A percentile compares a stretch with the other conserved stretches of the same genome.
phyloP scores from a whole-genome alignment of 768 basidiomycete species.

The Amanita pseudoporphyria region DNA sequence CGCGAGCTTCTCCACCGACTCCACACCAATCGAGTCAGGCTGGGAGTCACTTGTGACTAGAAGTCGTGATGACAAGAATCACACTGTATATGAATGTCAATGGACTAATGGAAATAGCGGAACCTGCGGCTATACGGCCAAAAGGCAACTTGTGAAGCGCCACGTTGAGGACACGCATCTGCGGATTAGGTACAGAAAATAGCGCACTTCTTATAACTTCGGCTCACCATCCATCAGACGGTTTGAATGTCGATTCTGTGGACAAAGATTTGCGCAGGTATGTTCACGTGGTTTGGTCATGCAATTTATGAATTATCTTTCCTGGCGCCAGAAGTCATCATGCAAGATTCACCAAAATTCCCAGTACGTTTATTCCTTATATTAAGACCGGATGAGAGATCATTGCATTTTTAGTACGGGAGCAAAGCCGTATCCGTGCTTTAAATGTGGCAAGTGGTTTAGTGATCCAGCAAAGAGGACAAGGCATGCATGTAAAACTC shows the following conservation, averaged over 20 bases:
- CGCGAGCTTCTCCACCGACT: neutral
- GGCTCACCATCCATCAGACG: slow-evolving; percentile 26
- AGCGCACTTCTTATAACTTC: neutral
- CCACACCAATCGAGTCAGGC: slow-evolving; percentile 5
- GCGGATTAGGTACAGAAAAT: slow-evolving; percentile 40
- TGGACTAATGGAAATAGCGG: slow-evolving; percentile 19
- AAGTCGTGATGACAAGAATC: slow-evolving; percentile 11
- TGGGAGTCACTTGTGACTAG: neutral
- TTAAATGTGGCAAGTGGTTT: slow-evolving; percentile 40
- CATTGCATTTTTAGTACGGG: slow-evolving; percentile 36
- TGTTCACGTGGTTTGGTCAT: slow-evolving; percentile 2
- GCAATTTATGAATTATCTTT: neutral
- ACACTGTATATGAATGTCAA: slow-evolving; percentile 17
- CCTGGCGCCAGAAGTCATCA: slow-evolving; percentile 37
- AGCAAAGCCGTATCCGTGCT: slow-evolving; percentile 43
- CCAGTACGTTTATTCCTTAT: slow-evolving; percentile 23
- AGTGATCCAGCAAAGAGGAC: slow-evolving; percentile 59
- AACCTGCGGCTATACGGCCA: slow-evolving; percentile 17
- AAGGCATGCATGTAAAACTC: slow-evolving; percentile 44
- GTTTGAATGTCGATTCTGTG: slow-evolving; percentile 41
- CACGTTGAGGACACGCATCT: slow-evolving; percentile 59
- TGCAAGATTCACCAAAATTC: slow-evolving; percentile 48
- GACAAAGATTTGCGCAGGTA: slow-evolving; percentile 40
- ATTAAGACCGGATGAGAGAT: neutral
- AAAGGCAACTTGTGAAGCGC: slow-evolving; percentile 61